Evolutionary conservation across 805 yeast species (phyloP).

Genomic region (Nakazawaea wickerhamii): DNA sequence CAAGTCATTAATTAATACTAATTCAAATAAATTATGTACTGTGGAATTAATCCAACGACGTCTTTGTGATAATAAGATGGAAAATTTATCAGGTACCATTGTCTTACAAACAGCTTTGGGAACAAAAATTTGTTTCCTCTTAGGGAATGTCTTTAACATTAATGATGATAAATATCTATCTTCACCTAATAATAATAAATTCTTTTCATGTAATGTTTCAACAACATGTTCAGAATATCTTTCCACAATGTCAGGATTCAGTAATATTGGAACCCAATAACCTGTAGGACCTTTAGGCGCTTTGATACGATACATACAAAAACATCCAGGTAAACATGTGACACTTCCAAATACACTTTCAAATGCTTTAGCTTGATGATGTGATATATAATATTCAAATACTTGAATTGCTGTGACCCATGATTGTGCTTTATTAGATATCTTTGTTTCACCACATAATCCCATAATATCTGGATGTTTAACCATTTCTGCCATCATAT

Average conservation of each 20-base stretch:
- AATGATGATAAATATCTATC: conserved; percentile 81
- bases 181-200: conserved; percentile 80
- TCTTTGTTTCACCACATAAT: conserved; percentile 90
- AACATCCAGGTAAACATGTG: conserved; percentile 94
- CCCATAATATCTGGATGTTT: conserved; percentile 87
- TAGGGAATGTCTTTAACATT: conserved; percentile 86
- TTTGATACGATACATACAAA: conserved; percentile 86
- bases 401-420: conserved; percentile 96
- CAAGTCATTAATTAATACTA: conserved; percentile 74
- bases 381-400: conserved; percentile 88
- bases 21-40: conserved; percentile 85
- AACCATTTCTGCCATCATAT: conserved; percentile 87
- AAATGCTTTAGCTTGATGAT: conserved; percentile 90
- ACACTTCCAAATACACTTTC: conserved; percentile 95
- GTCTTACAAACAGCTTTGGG: conserved; percentile 93
- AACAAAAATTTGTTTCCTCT: conserved; percentile 78
- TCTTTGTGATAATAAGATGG: conserved; percentile 80
- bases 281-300: conserved; percentile 77
- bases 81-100: conserved; percentile 77
- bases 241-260: conserved; percentile 91
- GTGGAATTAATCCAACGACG: conserved; percentile 98
- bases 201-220: conserved; percentile 80
- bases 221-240: conserved; percentile 83
- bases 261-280: conserved; percentile 89
- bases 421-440: conserved; percentile 71